Conservation (phyloP, 805 yeast species). For the Candida sakaeoensis region DNA sequence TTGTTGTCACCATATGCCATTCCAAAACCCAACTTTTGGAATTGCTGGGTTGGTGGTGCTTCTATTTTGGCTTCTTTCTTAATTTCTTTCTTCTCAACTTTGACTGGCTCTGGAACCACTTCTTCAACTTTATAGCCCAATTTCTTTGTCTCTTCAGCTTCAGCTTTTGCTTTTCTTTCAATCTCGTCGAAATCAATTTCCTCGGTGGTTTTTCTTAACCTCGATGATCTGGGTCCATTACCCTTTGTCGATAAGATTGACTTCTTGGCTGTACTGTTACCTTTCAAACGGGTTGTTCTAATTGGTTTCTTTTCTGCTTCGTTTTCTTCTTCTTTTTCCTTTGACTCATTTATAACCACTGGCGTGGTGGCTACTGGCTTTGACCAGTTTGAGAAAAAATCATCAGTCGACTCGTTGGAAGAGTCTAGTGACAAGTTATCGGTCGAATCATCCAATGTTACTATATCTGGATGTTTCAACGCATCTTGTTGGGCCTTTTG, state of each 20-base stretch:
- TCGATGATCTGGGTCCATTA: slow-evolving; percentile 52
- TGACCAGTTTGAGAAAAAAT: slow-evolving; percentile 89
- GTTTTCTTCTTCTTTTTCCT: too few species aligned
- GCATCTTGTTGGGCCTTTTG: slow-evolving; percentile 66
- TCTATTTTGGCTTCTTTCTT: neutral
- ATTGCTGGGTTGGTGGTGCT: slow-evolving; percentile 51
- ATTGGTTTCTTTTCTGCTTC: slow-evolving; percentile 25
- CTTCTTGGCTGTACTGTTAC: slow-evolving; percentile 20
- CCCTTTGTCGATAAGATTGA: slow-evolving; percentile 48
- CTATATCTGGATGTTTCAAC: slow-evolving; percentile 64
- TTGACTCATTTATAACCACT: too few species aligned
- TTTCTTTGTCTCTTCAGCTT: slow-evolving; percentile 63
- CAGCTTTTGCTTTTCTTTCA: slow-evolving; percentile 77
- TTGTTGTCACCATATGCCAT: slow-evolving; percentile 67
- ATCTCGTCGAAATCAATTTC: slow-evolving; percentile 57
- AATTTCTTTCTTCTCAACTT: slow-evolving; percentile 1
- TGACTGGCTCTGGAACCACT: slow-evolving; percentile 5
- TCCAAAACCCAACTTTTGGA: slow-evolving; percentile 87
- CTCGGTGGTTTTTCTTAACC: slow-evolving; percentile 49
- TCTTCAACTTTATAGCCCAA: slow-evolving; percentile 49
- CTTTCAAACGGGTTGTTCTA: slow-evolving; percentile 15
- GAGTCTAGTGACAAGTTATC: slow-evolving; percentile 25
- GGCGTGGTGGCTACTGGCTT: slow-evolving; percentile 62
- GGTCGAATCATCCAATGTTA: slow-evolving; percentile 55
- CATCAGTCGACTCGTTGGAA: slow-evolving; percentile 54